Evolutionary conservation across 345 rosid species (phyloP), one percentile per base, ranked within the genome.

Genomic region (Limnanthes douglasii): DNA sequence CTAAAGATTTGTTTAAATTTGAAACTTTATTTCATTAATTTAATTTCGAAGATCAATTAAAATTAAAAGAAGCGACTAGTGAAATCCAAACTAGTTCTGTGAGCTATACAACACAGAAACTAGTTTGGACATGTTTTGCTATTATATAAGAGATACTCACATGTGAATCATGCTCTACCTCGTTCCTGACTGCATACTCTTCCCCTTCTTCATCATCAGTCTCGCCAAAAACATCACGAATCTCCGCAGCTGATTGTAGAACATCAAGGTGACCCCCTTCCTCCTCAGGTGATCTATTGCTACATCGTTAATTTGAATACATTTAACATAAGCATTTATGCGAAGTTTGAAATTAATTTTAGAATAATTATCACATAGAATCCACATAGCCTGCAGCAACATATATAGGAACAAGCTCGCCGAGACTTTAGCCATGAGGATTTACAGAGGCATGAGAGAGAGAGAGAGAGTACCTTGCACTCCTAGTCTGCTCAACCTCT

Each of bases 221-320:
- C 31, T 75, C 94, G 40, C 98, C 98, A 66, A 90, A 90, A 27
- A 90, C 98, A 69, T 90, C 92, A 46, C 98, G 94, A 50, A 90
- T 80, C 59, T 84, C 93, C 25, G 76, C 82, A 11, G 76, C 75
- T 12, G 95, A 60, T 15, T 60, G 79, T 34, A 68, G 52, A 54
- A 56, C 56, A 31, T 64, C 72, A 49, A 54, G 41, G 37, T 53
- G 82, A 52, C 72, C 82, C 71, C 75, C 76, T 61, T 72, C 95
- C 51, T 55, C 73, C 43, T 42, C 69, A 25, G 64, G 79, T 15
- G 85, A 80, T 34, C 61, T 68, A 53, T 74, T 66, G 67, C 45
- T 26, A 59, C 13, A 44, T 26, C 45, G 57, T 34, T 24, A 48
- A 43, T 26, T 21, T 32, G 25, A 37, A 3, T 23, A 15, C 17